These are phyloP conservation scores for Boletus subcaerulescens DNA, from an alignment of 768 basidiomycete genomes.

Conservation along the genomic window DNA sequence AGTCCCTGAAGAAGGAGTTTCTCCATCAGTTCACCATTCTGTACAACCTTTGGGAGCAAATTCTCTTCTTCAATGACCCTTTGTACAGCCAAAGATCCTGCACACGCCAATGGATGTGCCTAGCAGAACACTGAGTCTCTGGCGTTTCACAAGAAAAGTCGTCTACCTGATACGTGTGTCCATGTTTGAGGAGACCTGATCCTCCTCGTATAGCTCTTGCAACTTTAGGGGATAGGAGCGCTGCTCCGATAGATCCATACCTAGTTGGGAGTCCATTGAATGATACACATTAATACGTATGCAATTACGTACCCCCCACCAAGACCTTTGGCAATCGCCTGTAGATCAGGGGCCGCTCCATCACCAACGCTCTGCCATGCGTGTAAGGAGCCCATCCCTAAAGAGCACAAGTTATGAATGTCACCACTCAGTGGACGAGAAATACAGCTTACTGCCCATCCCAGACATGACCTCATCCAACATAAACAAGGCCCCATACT, in stretches of 20 bases:
- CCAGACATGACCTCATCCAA: conserved; percentile 93
- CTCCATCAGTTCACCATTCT: conserved; percentile 60
- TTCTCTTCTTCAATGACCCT: conserved; percentile 66
- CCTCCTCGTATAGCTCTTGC: conserved; percentile 64
- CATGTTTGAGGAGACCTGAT: conserved; percentile 79
- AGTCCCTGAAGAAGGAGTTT: conserved; percentile 53
- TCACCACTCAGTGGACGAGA: background rate
- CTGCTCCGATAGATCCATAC: conserved; percentile 79
- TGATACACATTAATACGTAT: background rate
- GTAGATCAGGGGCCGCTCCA: conserved; percentile 75
- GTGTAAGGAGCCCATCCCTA: conserved; percentile 85
- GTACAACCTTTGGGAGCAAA: conserved; percentile 61
- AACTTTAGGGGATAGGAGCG: conserved; percentile 71
- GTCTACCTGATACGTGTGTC: conserved; percentile 77
- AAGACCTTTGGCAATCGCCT: conserved; percentile 86
- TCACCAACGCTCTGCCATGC: conserved; percentile 85
- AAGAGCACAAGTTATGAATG: background rate
- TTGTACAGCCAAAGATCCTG: conserved; percentile 80
- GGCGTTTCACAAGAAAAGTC: background rate
- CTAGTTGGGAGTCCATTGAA: conserved; percentile 35
- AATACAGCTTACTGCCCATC: conserved; percentile 68
- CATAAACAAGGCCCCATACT: conserved; percentile 70
- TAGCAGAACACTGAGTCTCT: conserved; percentile 27
- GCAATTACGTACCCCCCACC: conserved; percentile 68
- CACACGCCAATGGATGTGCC: conserved; percentile 74